These are phyloP conservation scores for Yamadazyma membranifaciens DNA, from an alignment of 1,139 yeast species.

Conservation along the genomic window DNA sequence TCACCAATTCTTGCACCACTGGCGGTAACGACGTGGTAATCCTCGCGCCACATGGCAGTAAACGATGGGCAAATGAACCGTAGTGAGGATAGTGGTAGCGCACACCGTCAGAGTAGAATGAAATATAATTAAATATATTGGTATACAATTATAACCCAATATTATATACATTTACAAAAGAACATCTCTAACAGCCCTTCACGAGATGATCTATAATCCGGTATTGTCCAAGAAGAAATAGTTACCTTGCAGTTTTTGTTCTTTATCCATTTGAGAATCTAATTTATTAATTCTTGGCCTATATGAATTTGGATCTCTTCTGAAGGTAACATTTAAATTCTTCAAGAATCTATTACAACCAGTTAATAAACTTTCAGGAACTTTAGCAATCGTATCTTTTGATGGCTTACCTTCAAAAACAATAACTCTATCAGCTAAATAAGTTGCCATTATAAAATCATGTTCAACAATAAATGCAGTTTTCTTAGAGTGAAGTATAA, in stretches of 20 bases:
- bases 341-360: conserved; percentile 97
- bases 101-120: too few relatives aligned
- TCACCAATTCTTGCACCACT: too few relatives aligned
- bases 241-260: conserved; percentile 88
- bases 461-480: conserved; percentile 98
- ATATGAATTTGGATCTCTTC: conserved; percentile 97
- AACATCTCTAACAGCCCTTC: not conserved
- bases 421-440: conserved; percentile 96
- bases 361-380: conserved; percentile 89
- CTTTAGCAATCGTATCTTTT: conserved; percentile 72
- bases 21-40: too few relatives aligned
- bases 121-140: not conserved
- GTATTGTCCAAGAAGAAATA: conserved; percentile 87
- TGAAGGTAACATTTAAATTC: conserved; percentile 94
- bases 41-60: too few relatives aligned
- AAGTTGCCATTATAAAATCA: conserved; percentile 99
- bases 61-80: too few relatives aligned
- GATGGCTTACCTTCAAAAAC: conserved; percentile 97
- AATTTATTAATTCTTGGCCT: conserved; percentile 98
- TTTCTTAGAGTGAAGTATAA: conserved; percentile 92
- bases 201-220: conserved; percentile 18
- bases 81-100: too few relatives aligned
- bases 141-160: not conserved
- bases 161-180: not conserved
- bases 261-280: conserved; percentile 98